These are phyloP conservation scores for Boletus pseudo-olivaceus DNA, from an alignment of 768 basidiomycete species.

Conservation along the genomic window DNA sequence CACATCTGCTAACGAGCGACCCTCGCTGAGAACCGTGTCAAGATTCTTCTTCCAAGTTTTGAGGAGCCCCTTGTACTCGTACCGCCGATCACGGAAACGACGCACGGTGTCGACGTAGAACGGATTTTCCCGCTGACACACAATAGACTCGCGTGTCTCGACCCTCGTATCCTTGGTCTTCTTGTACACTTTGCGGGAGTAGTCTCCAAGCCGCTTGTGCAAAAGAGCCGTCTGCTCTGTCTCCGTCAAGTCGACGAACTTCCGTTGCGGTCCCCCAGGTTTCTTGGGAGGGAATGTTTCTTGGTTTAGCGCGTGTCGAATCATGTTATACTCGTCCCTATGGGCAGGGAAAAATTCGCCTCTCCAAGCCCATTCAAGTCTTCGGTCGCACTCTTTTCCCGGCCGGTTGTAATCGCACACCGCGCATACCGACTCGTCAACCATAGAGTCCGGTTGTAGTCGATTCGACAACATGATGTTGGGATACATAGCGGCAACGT, in stretches of 20 bases:
- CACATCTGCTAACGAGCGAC: conserved; percentile 75
- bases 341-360: conserved; percentile 98
- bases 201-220: conserved; percentile 97
- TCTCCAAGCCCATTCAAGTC: conserved; percentile 97
- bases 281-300: conserved; percentile 85
- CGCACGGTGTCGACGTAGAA: conserved; percentile 99
- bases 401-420: conserved; percentile 98
- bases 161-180: conserved; percentile 98
- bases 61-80: conserved; percentile 97
- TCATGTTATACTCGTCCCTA: conserved; percentile 98
- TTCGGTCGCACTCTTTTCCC: conserved; percentile 89
- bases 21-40: conserved; percentile 66
- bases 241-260: conserved; percentile 77
- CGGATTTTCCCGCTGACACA: conserved; percentile 96
- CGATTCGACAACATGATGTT: conserved; percentile 99
- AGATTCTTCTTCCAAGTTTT: conserved; percentile 99
- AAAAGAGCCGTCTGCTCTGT: conserved; percentile 88
- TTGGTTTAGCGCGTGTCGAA: conserved; percentile 92
- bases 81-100: conserved; percentile 93
- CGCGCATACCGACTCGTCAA: conserved; percentile 94
- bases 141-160: conserved; percentile 89
- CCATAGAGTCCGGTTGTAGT: conserved; percentile 95
- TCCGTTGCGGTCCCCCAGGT: conserved; percentile 68
- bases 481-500: conserved; percentile 99
- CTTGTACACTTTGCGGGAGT: conserved; percentile 97